phyloP scores from a whole-genome alignment of 352 stramenopile genomes.

The Phytophthora podocarpi region DNA sequence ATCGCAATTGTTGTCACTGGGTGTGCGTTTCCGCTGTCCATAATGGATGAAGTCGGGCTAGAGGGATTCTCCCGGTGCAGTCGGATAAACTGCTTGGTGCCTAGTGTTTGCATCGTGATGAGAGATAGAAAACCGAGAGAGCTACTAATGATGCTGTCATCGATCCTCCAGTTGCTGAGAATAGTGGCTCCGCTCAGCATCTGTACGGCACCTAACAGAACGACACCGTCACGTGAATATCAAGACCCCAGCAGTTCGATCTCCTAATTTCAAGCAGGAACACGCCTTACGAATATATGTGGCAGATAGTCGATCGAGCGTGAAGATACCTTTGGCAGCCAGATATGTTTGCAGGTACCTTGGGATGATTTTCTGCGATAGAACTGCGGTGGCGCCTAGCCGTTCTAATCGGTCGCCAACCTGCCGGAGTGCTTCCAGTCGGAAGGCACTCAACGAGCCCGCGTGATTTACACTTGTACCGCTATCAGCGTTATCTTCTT shows the following conservation, averaged over 20 bases:
- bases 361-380: slow-evolving; percentile 66
- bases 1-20: slow-evolving; percentile 54
- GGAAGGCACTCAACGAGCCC: slow-evolving; percentile 22
- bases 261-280: background rate
- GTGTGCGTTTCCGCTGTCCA: slow-evolving; percentile 1
- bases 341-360: slow-evolving; percentile 51
- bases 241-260: background rate
- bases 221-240: background rate
- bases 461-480: slow-evolving; percentile 18
- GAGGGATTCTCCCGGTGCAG: slow-evolving; percentile 21
- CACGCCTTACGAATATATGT: slow-evolving; percentile 55
- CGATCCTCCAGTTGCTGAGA: slow-evolving; percentile 52
- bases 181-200: slow-evolving; percentile 53
- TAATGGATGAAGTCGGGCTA: background rate
- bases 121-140: slow-evolving; percentile 51
- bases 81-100: slow-evolving; percentile 44
- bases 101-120: slow-evolving; percentile 38
- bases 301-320: slow-evolving; percentile 53
- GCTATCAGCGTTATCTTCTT: slow-evolving; percentile 11
- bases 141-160: slow-evolving; percentile 8
- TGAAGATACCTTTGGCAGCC: slow-evolving; percentile 42
- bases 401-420: slow-evolving; percentile 41
- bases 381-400: slow-evolving; percentile 42
- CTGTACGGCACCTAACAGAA: slow-evolving; percentile 44
- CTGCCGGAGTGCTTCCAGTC: slow-evolving; percentile 35